Conservation (phyloP, 306 rosid genomes). For the Rubus parviflorus region DNA sequence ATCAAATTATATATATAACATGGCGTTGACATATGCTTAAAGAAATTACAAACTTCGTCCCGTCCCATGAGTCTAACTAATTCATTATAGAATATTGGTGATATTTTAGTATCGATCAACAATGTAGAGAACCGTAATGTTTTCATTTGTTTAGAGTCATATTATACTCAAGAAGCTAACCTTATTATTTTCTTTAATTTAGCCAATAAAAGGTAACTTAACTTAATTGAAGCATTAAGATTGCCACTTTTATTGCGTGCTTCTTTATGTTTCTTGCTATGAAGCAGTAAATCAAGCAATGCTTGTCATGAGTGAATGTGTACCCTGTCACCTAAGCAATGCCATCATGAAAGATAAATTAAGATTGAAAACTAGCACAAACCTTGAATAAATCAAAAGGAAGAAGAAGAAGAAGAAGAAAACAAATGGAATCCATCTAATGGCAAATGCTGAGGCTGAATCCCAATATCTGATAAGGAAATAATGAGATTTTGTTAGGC, state of each 20-base stretch:
- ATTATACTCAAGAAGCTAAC: no score
- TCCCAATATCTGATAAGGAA: not conserved
- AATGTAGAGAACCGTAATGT: no score
- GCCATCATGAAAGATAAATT: not conserved
- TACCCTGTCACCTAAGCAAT: not conserved
- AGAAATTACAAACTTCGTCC: no score
- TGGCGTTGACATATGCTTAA: no score
- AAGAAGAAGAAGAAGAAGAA: not conserved
- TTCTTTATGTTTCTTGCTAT: not conserved
- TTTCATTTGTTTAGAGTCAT: no score
- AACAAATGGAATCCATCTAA: not conserved
- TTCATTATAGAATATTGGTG: no score
- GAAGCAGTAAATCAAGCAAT: not conserved
- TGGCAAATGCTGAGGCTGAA: not conserved
- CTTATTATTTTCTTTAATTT: not conserved
- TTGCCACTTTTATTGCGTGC: not conserved
- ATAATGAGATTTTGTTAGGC: not conserved
- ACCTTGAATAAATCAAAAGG: not conserved
- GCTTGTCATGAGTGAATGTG: not conserved
- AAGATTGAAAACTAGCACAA: not conserved
- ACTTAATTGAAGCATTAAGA: not conserved
- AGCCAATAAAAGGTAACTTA: not conserved
- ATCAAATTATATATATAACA: no score
- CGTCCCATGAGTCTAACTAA: no score
- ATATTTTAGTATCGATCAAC: no score